Evolutionary conservation across 1,284 basidiomycete species (phyloP).

Genomic region (Abortiporus biennis): DNA sequence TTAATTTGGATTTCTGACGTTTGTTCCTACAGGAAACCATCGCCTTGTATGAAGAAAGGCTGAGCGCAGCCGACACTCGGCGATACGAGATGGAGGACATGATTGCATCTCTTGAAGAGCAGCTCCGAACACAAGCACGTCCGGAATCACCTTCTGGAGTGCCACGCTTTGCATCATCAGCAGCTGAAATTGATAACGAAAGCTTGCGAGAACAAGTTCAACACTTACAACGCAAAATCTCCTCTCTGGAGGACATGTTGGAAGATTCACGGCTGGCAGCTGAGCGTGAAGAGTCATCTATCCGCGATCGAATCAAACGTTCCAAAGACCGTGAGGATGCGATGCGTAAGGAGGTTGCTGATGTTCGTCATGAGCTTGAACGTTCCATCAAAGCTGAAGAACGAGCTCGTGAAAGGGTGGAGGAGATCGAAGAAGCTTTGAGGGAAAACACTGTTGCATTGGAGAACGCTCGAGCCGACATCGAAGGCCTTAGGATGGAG

Average conservation of each 20-base stretch:
- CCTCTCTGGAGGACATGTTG: conserved; percentile 77
- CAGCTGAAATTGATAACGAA: conserved; percentile 92
- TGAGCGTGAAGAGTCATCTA: conserved; percentile 68
- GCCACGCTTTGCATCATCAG: conserved; percentile 41
- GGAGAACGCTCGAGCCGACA: conserved; percentile 89
- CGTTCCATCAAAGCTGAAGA: conserved; percentile 57
- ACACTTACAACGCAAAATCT: conserved; percentile 78
- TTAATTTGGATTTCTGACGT: conserved; percentile 13
- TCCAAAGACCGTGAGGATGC: conserved; percentile 75
- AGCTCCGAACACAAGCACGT: conserved; percentile 31
- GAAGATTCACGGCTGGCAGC: conserved; percentile 70
- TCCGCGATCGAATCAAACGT: conserved; percentile 62
- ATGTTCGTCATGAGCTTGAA: conserved; percentile 60
- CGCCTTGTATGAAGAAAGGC: conserved; percentile 85
- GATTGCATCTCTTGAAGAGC: conserved; percentile 59
- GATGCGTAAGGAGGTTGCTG: conserved; percentile 62
- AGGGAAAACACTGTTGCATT: conserved; percentile 84
- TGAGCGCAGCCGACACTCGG: conserved; percentile 63
- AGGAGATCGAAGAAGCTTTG: conserved; percentile 85
- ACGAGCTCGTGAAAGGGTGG: conserved; percentile 55
- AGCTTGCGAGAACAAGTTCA: conserved; percentile 81
- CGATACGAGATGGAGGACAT: conserved; percentile 77
- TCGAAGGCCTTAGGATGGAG: conserved; percentile 79
- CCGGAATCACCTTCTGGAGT: conserved; percentile 33
- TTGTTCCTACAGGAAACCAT: conserved; percentile 87